Base-by-base conservation (phyloP, 108 stramenopile species). In the Aurantiochytrium sp. region DNA sequence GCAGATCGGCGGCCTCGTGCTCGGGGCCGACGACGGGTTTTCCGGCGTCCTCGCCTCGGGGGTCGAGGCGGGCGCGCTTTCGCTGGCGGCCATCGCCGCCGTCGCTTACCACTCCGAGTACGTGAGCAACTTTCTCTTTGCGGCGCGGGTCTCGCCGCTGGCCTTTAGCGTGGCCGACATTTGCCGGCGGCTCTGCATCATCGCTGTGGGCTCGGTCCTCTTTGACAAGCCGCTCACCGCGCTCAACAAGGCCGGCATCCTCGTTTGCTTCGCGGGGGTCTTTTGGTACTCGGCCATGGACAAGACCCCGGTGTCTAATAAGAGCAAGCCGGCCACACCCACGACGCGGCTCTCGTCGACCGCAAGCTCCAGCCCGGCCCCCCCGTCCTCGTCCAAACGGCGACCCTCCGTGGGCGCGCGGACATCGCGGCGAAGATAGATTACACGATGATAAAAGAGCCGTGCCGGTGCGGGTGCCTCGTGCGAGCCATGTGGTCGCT, bases 71-170 rank as follows among this genome's bases (percentile, higher is more conserved):
- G 50, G 50, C 8, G 50, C 50, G 50, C 50, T 52, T 52, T 12
- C 59, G 10, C 59, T 65, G 8, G 8, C 59, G 6, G 59, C 24
- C 1, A 12, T 81, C 24, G 73, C 73, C 30, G 73, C 73, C 6
- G n/a, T 81, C n/a, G 73, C 73, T n/a, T 81, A 81, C 45, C 73
- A 81, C 30, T 22, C 45, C 27, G 73, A 81, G 45, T 81, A 81
- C 45, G 45, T 48, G 1, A 48, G 39, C 42, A 81, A 81, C 24
- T 81, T 81, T 3, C 42, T 81, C 19, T 81, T 81, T 48, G 30
- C 73, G 6, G 73, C 42, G 45, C 39, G 45, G 36, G 73, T 81
- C 39, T n/a, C 39, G 6, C 73, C 73, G 42, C 45, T 81, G 36
- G 73, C 73, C 15, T 81, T 81, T 81, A 48, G 42, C 32, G 2